Evolutionary conservation across 23 red algal species (phyloP).

Genomic region (Gracilariopsis chorda): DNA sequence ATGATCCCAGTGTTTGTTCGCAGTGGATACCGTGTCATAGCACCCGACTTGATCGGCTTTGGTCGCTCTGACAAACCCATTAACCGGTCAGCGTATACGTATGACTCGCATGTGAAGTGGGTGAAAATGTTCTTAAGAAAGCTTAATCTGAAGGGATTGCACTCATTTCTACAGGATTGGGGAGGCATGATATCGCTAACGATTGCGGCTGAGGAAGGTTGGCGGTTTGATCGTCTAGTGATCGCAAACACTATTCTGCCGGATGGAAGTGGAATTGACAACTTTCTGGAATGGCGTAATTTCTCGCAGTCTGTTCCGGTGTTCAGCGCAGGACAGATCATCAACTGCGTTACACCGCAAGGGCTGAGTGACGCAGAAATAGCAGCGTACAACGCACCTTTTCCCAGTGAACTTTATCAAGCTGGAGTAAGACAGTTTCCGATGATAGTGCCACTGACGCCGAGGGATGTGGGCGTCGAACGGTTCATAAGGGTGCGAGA

Average conservation of each 20-base stretch:
- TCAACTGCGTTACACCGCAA: background rate
- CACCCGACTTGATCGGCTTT: background rate
- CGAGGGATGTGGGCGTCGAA: background rate
- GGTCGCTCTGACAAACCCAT: constrained; percentile 8
- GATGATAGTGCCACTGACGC: background rate
- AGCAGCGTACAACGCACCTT: constrained; percentile 1
- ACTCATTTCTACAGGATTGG: background rate
- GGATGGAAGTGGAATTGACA: background rate
- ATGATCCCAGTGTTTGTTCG: background rate
- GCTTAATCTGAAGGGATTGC: background rate
- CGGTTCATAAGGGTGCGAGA: background rate
- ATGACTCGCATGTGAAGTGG: background rate
- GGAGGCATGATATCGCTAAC: background rate
- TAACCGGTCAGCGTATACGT: background rate
- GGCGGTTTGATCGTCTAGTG: background rate
- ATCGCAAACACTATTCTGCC: constrained; percentile 3
- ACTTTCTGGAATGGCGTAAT: background rate
- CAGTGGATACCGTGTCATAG: background rate
- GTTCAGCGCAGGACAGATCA: background rate
- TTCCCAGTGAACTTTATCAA: background rate
- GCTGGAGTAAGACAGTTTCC: background rate
- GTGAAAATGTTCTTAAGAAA: background rate
- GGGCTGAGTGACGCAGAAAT: background rate
- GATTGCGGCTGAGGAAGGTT: background rate
- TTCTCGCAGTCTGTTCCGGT: background rate